Evolutionary conservation across 2,329 filamentous ascomycete genomes (phyloP), one percentile per base, ranked within the genome.

Genomic region (Trichothecium roseum): DNA sequence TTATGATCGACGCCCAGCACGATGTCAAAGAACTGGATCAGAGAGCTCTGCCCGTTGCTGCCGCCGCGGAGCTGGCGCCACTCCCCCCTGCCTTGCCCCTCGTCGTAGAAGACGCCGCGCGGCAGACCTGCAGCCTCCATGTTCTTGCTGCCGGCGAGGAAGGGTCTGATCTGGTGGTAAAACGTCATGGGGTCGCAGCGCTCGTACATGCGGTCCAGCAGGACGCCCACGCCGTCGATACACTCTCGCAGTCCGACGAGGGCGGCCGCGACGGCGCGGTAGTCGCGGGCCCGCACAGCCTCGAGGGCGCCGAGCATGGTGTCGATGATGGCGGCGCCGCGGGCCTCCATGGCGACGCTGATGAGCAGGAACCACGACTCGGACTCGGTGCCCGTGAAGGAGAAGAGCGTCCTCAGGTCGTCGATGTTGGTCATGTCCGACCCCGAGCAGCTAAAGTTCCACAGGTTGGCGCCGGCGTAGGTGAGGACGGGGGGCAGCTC

Each of bases 281-380:
- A 71, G 45, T 91, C 74, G 28, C 73, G 65, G 3, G 62, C 55
- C 36, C 74, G 69, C 28, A 79, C 78, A 4, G 83, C 80, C 12
- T 76, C 62, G 9, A 95, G 79, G 2, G 88, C 88, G 18, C 71
- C 61, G 17, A 93, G 64, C 78, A 94, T 87, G 37, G 79, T 57
- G 0, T 84, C 81, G 39, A 95, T 78, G 24, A 85, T 74, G 1
- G 71, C 66, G 0, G 79, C 87, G 0, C 82, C 86, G 32, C 78
- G 72, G 24, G 85, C 82, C 60, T 96, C 89, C 54, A 95, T 93
- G 14, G 88, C 87, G 1, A 91, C 82, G 1, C 85, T 94, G 41
- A 95, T 72, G 27, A 91, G 68, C 47, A 88, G 88, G 60, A 96
- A 96, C 89, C 89, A 95, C 47, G 87, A 86, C 58, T 96, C 89